Conservation (phyloP, 139 green algal species). For the Chlamydomonas sphaeroides region DNA sequence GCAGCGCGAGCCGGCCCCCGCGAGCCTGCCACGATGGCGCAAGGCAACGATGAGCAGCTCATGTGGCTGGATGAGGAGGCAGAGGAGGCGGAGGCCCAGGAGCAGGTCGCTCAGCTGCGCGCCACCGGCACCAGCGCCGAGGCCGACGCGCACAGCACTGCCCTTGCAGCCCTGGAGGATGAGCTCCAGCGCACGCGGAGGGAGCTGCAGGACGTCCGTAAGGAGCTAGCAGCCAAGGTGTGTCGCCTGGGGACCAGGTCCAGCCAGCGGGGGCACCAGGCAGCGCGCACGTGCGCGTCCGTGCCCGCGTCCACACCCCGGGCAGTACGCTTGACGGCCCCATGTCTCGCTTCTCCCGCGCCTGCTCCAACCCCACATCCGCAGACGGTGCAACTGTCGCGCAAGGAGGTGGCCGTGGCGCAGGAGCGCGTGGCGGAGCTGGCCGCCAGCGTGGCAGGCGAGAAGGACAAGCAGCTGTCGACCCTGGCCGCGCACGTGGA, state of each 20-base stretch:
- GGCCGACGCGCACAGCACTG: not conserved
- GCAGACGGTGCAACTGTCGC: conserved; percentile 62
- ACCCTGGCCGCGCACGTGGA: conserved; percentile 36
- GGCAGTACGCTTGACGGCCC: no score
- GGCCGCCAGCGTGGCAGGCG: conserved; percentile 7
- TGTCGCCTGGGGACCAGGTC: no score
- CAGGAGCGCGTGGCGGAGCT: conserved; percentile 47
- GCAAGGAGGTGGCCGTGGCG: conserved; percentile 47
- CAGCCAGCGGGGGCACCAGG: no score
- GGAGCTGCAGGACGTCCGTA: conserved; percentile 49
- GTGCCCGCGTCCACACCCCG: no score
- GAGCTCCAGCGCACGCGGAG: conserved; percentile 39
- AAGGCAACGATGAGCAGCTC: conserved; percentile 39
- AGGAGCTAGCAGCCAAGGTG: conserved; percentile 59
- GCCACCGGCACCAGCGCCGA: no score
- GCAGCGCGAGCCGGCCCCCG: no score
- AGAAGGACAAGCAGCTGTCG: conserved; percentile 47
- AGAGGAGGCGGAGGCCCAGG: not conserved
- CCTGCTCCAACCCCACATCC: not conserved
- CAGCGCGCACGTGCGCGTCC: no score
- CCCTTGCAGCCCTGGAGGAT: conserved; percentile 22
- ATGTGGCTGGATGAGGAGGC: conserved; percentile 49
- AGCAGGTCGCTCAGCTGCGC: no score
- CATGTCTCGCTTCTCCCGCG: not conserved
- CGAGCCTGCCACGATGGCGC: not conserved